A percentile compares a stretch with the other conserved stretches of the same genome.
phyloP scores from a whole-genome alignment of 2,329 filamentous ascomycete species.

The Zarea fungicola region DNA sequence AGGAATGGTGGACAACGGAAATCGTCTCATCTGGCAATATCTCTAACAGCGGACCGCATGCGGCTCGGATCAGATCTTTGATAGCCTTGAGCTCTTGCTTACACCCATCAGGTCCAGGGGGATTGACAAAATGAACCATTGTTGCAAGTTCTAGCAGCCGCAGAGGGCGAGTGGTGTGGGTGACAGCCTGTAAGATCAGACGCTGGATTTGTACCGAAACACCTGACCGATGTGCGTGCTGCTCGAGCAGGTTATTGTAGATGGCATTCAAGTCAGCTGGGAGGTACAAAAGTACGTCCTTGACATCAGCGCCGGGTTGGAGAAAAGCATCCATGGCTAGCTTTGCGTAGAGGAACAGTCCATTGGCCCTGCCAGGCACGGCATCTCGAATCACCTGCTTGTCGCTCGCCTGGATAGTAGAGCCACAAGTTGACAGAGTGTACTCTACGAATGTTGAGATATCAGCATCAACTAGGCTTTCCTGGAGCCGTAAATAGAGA shows the following conservation, averaged over 20 bases:
- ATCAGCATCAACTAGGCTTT: background rate
- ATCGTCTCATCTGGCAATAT: conserved; percentile 40
- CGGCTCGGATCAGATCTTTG: conserved; percentile 33
- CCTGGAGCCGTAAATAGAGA: conserved; percentile 21
- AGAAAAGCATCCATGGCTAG: conserved; percentile 36
- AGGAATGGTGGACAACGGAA: conserved; percentile 41
- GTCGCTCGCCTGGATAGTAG: conserved; percentile 14
- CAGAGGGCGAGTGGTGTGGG: conserved; percentile 36
- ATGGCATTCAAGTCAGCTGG: conserved; percentile 19
- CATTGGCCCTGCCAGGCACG: conserved; percentile 32
- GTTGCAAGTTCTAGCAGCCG: conserved; percentile 38
- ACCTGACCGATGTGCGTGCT: conserved; percentile 20
- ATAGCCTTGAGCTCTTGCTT: conserved; percentile 20
- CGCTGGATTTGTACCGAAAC: conserved; percentile 28
- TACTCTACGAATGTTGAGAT: background rate
- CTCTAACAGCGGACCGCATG: conserved; percentile 40
- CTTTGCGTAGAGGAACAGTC: conserved; percentile 40
- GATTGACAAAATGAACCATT: conserved; percentile 16
- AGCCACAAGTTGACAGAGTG: background rate
- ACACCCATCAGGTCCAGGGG: background rate
- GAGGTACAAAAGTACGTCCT: conserved; percentile 24
- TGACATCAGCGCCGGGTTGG: conserved; percentile 20
- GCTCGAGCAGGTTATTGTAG: background rate
- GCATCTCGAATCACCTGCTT: conserved; percentile 23
- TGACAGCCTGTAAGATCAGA: conserved; percentile 35